Base-by-base conservation (phyloP, 768 basidiomycete species). In the Lactifluus subvellereus region DNA sequence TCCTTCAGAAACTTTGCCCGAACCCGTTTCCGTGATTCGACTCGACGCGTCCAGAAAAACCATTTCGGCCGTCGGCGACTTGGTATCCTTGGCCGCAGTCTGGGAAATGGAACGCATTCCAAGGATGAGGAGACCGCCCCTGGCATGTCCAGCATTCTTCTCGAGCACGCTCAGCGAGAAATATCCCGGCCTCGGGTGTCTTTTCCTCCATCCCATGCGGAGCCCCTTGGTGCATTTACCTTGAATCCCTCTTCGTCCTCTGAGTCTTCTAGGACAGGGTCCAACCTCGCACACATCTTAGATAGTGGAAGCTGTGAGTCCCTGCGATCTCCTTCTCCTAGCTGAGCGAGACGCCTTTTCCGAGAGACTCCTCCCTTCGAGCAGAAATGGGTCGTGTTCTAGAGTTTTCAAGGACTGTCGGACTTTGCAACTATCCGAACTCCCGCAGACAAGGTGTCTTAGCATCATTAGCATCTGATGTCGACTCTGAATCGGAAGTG, bases 51-150 rank as follows among this genome's bases (percentile, higher is more conserved):
- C 33, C 61, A 66, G 40, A 68, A 66, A 55, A 57, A 55, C 20
- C 67, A 68, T 56, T 68, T 68, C 18, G 65, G 67, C n/a, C 61
- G 59, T 33, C 53, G 57, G 33, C 64, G 67, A 3, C 54, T 63
- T 20, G 65, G 62, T 27, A 57, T 68, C 50, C 57, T 68, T 13
- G 57, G 62, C 42, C 59, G 59, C 32, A 49, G 42, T 52, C 53
- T 68, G 33, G 60, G 20, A 38, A 57, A 47, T n/a, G 38, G 53
- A 6, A 22, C 30, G 3, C 30, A 32, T 11, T 4, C 18, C 20
- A 50, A 40, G 13, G n/a, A 32, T 35, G 52, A 57, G 35, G 27
- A 35, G 27, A 10, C 43, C 32, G 3, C 54, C 20, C 16, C 32
- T 32, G 63, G 59, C 7, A 56, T 52, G 48, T 51, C 52, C 1